Base-by-base conservation (phyloP, 2,329 filamentous ascomycete species). In the Coniochaeta hoffmannii region DNA sequence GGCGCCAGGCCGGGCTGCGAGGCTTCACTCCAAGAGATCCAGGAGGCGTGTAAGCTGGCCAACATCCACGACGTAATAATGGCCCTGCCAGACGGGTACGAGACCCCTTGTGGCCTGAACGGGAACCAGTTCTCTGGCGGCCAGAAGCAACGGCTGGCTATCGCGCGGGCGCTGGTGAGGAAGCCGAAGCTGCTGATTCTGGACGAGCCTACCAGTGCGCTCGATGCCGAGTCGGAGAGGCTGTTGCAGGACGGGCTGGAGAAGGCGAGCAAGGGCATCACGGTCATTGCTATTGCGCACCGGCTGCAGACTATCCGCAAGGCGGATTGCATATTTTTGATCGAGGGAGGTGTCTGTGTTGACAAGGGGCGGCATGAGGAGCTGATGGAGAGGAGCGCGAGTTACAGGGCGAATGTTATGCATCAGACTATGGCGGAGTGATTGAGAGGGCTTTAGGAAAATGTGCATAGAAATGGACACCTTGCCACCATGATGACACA, bases 251-350 rank as follows among this genome's bases (percentile, higher is more conserved):
- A 81, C 0, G 89, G 89, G 0, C 76, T 93, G 15, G 88, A 97
- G 68, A 83, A 84, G 58, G 90, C 90, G 3, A 85, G 89, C 9
- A 85, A 87, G 74, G 90, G 86, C 50, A 82, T 90, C 53, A 96
- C 90, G 7, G 97, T 93, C 0, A 92, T 97, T 60, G 92, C 92
- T 0, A 92, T 97, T 2, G 93, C 93, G 5, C 93, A 97, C 72
- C 79, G 93, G 24, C 75, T 97, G 9, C 89, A 85, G 64, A 97
- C 93, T 0, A 96, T 97, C 57, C 89, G 96, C 67, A 92, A 93
- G 68, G 93, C 93, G 0, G 92, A 97, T 68, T 73, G 92, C 46
- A 97, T 97, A 63, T 97, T 94, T 61, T 92, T 97, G n/a, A 93
- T 97, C 66, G 91, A 96, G 69, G 85, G 88, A 62, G 93, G 93